These are phyloP conservation scores for Discostella stelligeroides DNA, from an alignment of 108 stramenopile genomes.

Conservation along the genomic window DNA sequence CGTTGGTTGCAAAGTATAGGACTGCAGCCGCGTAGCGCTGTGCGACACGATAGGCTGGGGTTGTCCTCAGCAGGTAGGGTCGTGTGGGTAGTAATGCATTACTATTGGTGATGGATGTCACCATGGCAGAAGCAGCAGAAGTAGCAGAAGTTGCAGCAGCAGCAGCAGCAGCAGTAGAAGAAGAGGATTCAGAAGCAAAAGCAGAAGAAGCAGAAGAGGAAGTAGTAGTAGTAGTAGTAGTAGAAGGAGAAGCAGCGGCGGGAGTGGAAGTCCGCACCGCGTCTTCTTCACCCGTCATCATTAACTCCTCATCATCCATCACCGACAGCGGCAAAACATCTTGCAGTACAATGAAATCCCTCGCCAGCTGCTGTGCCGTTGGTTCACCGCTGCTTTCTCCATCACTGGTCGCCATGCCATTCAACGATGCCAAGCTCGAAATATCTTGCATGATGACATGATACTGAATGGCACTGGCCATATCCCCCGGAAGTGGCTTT, in stretches of 20 bases:
- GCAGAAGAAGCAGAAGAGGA: too few species aligned
- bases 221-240: too few species aligned
- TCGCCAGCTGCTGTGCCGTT: constrained; percentile 37
- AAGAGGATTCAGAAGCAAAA: too few species aligned
- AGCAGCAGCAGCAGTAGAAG: too few species aligned
- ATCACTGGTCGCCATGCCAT: constrained; percentile 4
- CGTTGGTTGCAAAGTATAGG: constrained; percentile 50
- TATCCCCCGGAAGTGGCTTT: constrained; percentile 5
- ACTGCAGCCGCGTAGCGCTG: constrained; percentile 43
- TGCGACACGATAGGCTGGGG: constrained; percentile 46
- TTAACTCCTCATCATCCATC: constrained; percentile 15
- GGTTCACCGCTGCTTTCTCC: neutral
- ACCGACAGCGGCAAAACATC: constrained; percentile 26
- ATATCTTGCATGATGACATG: constrained; percentile 37
- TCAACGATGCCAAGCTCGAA: constrained; percentile 25
- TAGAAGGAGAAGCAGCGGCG: neutral
- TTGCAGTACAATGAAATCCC: constrained; percentile 31
- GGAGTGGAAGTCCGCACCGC: neutral
- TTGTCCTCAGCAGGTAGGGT: constrained; percentile 18
- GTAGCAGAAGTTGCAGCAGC: too few species aligned
- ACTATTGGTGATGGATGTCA: too few species aligned
- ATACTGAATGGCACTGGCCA: constrained; percentile 36
- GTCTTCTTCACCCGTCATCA: neutral
- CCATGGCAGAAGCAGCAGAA: too few species aligned
- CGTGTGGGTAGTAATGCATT: too few species aligned